Base-by-base conservation (phyloP, 352 stramenopile genomes). In the Pythium pyrilobum region DNA sequence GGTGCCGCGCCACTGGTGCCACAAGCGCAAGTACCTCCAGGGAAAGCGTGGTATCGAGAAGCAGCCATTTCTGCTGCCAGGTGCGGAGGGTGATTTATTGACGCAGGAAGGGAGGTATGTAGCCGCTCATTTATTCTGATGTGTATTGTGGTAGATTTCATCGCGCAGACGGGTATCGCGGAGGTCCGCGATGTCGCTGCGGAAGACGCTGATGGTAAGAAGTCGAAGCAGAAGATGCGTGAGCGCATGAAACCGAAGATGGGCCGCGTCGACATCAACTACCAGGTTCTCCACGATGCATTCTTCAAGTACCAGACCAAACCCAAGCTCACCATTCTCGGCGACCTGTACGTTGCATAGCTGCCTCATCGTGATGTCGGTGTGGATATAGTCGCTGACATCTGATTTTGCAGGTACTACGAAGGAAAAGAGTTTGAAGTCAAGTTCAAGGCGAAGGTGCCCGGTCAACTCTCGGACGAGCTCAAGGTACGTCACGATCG, bases 281-380 rank as follows among this genome's bases (percentile, higher is more conserved):
- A 98, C 64, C 89, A 97, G 50, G 92, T 98, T 16, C 73, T 99
- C 5, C 91, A 99, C 64, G 95, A 99, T 65, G 97, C 97, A 6
- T 99, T 99, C 72, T 99, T 99, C 81, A 95, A 97, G 55, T 96
- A 97, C 72, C 96, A 99, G 77, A 99, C 92, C 3, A 99, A 99
- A 66, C 96, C 96, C n/a, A 84, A 85, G 43, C 71, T 98, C 27
- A 86, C 85, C 6, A 77, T 77, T 31, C 58, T 93, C 12, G 86
- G 86, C 20, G 85, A 96, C 51, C 55, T 96, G 71, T 95, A 79
- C 53, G 62, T 62, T 15, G 68, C 12, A 72, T 93, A 56, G 56
- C 8, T 93, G 27, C 6, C 10, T 13, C 39, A 47, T 51, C 46
- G 12, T 38, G 16, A 42, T 36, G 2, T 12, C 23, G 38, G 40